Evolutionary conservation across 169 alveolate genomes (phyloP), one percentile per base, ranked within the genome.

Genomic region (Babesia caballi): DNA sequence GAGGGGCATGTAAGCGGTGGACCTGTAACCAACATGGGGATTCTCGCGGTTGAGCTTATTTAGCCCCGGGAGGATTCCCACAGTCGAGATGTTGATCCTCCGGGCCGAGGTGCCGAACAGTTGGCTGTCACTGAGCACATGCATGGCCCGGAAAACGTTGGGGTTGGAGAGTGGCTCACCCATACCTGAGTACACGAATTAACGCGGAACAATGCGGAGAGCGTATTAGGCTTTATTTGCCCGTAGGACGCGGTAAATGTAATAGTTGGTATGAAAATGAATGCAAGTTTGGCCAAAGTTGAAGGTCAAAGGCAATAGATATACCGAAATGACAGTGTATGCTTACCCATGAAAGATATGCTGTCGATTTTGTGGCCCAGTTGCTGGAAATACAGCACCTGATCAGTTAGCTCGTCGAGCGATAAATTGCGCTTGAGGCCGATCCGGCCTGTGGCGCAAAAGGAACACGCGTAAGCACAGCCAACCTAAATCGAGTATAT

Each of bases 91-190:
- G 58, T 78, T 89, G 46, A 92, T 66, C 40, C 94, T 69, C 51
- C 96, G 53, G 38, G 91, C 75, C 25, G 95, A 89, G 25, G 90
- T n/a, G 38, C 90, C 81, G 44, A 92, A 85, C 6, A 82, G 76
- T 27, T 81, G 61, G 19, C 70, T 30, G 53, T 84, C 87, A 27
- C 81, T 86, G 41, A 92, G 88, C 44, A 92, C 66, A 17, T 59
- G 65, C 46, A 92, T 84, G 25, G 96, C 85, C 23, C 87, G 91
- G 81, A 92, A 92, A 44, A 91, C 93, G 47, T 90, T 82, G 21
- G 96, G 96, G 70, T 92, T 92, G 28, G 95, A 92, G 56, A 92
- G 83, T 30, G 96, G 95, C 71, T 92, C 96, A 0, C 96, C 96
- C 95, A 91, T 87, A 14, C 93, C 93, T 88, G 70, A 33, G 15